Conservation (phyloP, 1,284 basidiomycete species). For the Ceratobasidium sp. region DNA sequence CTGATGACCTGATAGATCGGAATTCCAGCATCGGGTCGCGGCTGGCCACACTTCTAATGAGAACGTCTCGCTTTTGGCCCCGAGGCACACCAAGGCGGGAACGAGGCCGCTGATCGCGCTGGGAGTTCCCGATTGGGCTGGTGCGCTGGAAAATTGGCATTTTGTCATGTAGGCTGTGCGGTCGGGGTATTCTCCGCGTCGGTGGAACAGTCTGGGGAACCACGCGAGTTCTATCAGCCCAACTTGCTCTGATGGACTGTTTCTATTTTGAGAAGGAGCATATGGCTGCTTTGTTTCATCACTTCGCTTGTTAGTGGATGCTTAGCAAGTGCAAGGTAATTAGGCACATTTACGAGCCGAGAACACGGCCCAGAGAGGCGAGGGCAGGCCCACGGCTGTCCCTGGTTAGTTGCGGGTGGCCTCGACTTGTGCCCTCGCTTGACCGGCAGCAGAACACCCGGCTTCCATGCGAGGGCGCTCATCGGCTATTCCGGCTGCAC, state of each 20-base stretch:
- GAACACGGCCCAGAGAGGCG: background rate
- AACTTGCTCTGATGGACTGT: slow-evolving; percentile 27
- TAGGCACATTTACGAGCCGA: background rate
- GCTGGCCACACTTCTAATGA: slow-evolving; percentile 30
- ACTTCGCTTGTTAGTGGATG: background rate
- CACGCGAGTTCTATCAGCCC: slow-evolving; percentile 14
- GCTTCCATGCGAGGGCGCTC: background rate
- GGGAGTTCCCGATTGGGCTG: background rate
- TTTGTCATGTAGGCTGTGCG: slow-evolving; percentile 23
- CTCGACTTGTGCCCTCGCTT: slow-evolving; percentile 9
- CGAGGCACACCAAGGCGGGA: slow-evolving; percentile 28
- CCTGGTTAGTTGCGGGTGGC: too few species aligned
- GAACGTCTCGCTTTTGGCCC: slow-evolving; percentile 1
- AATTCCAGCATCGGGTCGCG: slow-evolving; percentile 18
- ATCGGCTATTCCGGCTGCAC: slow-evolving; percentile 27
- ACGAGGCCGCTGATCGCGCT: background rate
- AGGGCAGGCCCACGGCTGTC: background rate
- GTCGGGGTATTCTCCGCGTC: slow-evolving; percentile 19
- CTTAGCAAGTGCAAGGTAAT: background rate
- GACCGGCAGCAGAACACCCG: slow-evolving; percentile 1
- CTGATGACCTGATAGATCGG: slow-evolving; percentile 5
- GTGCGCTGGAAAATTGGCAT: slow-evolving; percentile 18
- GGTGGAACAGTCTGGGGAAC: slow-evolving; percentile 43
- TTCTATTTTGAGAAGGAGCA: slow-evolving; percentile 39
- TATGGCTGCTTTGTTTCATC: slow-evolving; percentile 28